Conservation (phyloP, 1,284 basidiomycete genomes). For the Pseudozyma sp. region DNA sequence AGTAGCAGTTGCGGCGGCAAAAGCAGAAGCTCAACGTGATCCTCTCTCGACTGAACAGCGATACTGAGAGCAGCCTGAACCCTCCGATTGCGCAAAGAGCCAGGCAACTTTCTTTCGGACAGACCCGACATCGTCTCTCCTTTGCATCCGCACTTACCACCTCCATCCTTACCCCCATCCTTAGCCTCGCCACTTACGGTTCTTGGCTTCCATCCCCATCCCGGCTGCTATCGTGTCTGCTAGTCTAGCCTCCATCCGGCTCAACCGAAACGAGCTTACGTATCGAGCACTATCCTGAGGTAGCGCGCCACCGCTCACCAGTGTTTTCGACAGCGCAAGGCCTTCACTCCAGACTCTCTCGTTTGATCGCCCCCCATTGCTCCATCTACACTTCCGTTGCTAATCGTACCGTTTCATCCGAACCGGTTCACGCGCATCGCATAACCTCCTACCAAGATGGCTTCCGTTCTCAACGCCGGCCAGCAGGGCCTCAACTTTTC, state of each 20-base stretch:
- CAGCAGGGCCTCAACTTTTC: constrained; percentile 49
- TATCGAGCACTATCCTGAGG: not conserved
- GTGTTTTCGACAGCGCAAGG: not conserved
- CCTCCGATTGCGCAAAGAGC: too few species aligned
- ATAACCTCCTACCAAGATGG: constrained; percentile 17
- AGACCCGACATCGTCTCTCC: not conserved
- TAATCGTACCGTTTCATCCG: constrained; percentile 8
- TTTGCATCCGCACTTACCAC: not conserved
- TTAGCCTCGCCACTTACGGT: not conserved
- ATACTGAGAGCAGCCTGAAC: too few species aligned
- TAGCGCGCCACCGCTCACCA: not conserved
- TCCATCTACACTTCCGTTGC: constrained; percentile 7
- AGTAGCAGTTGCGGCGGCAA: too few species aligned
- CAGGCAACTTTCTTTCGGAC: too few species aligned
- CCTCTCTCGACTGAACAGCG: too few species aligned
- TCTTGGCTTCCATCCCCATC: not conserved
- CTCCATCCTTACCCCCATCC: constrained; percentile 8
- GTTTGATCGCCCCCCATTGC: not conserved
- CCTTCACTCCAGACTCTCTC: not conserved
- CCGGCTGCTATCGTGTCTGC: constrained; percentile 18
- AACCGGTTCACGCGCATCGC: not conserved
- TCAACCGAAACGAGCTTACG: not conserved
- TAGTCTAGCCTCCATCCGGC: constrained; percentile 11
- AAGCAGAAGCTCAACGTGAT: too few species aligned
- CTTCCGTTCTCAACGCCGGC: constrained; percentile 40